Percentiles rank a stretch among this genome's conserved stretches.
Evolutionary conservation across 768 basidiomycete species (phyloP).

Genomic region (Trametes gibbosa): DNA sequence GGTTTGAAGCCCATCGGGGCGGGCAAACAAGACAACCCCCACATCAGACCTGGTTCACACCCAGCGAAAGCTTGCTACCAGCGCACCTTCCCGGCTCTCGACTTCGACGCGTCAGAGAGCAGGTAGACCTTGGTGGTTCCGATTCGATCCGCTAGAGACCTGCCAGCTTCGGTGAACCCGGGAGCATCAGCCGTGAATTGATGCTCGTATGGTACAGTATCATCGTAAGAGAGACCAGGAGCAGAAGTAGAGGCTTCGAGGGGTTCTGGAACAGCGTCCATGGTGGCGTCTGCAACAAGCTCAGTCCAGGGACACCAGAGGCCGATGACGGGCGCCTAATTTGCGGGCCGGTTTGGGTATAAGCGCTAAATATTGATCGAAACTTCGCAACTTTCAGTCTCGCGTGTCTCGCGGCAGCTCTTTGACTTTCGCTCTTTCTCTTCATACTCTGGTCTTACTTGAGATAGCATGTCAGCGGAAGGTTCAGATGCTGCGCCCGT

Average conservation of each 20-base stretch:
- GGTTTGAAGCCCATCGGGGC: too few relatives aligned
- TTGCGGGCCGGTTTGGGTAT: too few relatives aligned
- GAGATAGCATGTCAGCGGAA: neutral
- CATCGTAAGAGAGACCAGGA: slow-evolving; percentile 48
- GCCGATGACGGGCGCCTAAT: neutral
- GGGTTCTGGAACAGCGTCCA: slow-evolving; percentile 48
- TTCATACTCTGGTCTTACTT: neutral
- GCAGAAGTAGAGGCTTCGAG: neutral
- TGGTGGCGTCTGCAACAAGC: slow-evolving; percentile 23
- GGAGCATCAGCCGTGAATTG: slow-evolving; percentile 42
- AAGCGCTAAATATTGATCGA: too few relatives aligned
- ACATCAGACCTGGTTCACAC: slow-evolving; percentile 44
- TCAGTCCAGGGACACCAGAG: neutral
- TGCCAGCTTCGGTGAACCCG: slow-evolving; percentile 29
- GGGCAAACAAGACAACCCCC: slow-evolving; percentile 24
- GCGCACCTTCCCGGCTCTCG: slow-evolving; percentile 73
- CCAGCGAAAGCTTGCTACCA: slow-evolving; percentile 38
- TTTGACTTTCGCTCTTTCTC: neutral
- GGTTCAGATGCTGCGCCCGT: slow-evolving; percentile 27
- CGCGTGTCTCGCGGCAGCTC: neutral
- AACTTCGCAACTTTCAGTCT: neutral
- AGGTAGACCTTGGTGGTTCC: slow-evolving; percentile 74
- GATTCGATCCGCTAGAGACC: slow-evolving; percentile 61
- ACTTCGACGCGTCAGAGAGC: slow-evolving; percentile 62
- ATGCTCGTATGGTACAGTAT: slow-evolving; percentile 54